Base-by-base conservation (phyloP, 345 rosid species). In the Trapa incisa region DNA sequence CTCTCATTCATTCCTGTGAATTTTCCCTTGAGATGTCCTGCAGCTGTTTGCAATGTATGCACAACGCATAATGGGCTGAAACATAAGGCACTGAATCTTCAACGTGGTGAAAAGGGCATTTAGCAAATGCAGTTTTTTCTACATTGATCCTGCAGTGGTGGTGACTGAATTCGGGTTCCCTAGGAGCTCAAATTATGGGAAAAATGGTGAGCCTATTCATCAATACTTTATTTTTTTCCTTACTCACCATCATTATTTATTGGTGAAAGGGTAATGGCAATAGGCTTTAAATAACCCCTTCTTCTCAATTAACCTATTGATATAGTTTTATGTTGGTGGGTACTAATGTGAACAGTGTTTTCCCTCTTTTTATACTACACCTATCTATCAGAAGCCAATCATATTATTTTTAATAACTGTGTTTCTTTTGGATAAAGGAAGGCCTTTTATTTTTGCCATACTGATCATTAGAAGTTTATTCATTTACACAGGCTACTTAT, bases 401-500 rank as follows among this genome's bases (percentile, higher is more conserved):
- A 22, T 22, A 22, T 22, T 41, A 41, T 41, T 41, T 41, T 41
- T 41, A 41, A 8, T 8, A 41, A 41, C 43, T 1, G 2, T 41
- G 7, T 41, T 41, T 41, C 43, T 41, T 41, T 41, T 41, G 43
- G 43, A 41, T 41, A 41, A 41, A 41, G 2, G 7, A 41, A 41
- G 2, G 43, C 6, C 29, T 22, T 41, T 41, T 41, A 41, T 41
- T 41, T 2, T 41, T 8, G 6, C 43, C 43, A 41, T 0, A 41
- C 7, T 8, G 0, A 41, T 41, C 16, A 3, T 12, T 35, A 60
- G 61, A 38, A n/a, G 35, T 35, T 37, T 33, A 16, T 61, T 50
- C 29, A 35, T 50, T 47, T 36, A 29, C n/a, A 14, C 54, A 69
- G 66, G 62, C 68, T 60, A 76, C 74, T 76, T 68, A 82, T 4